phyloP scores from a whole-genome alignment of 768 basidiomycete genomes.

The Boletus vinaceobasis region DNA sequence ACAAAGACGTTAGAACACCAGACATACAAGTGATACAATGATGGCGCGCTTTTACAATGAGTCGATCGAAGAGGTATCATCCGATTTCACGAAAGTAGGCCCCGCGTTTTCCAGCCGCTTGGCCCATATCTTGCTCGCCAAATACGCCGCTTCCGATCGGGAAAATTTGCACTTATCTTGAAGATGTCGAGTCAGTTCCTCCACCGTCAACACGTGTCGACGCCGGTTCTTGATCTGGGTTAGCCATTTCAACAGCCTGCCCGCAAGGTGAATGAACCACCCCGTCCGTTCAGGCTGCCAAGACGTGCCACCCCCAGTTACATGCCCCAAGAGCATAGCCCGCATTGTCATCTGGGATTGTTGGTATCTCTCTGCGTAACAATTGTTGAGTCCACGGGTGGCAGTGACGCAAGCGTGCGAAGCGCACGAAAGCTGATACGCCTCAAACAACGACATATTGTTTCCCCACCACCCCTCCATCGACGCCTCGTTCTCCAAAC shows the following conservation, averaged over 20 bases:
- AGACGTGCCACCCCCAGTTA: conserved; percentile 8
- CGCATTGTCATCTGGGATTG: conserved; percentile 30
- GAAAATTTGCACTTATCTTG: conserved; percentile 24
- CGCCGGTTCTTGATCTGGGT: conserved; percentile 11
- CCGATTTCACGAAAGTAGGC: conserved; percentile 24
- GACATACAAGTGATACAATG: neutral
- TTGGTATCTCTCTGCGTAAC: conserved; percentile 28
- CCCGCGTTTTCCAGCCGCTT: conserved; percentile 17
- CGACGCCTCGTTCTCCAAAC: conserved; percentile 30
- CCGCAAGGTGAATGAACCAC: conserved; percentile 26
- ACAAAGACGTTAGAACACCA: conserved; percentile 8
- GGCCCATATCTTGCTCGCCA: conserved; percentile 25
- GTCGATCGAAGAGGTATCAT: conserved; percentile 11
- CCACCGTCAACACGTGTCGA: conserved; percentile 15
- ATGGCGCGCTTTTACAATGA: conserved; percentile 1
- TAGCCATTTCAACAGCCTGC: conserved; percentile 19
- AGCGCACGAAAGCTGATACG: conserved; percentile 18
- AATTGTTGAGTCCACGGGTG: conserved; percentile 24
- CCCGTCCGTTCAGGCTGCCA: conserved; percentile 22
- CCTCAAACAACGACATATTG: conserved; percentile 32
- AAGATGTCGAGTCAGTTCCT: conserved; percentile 21
- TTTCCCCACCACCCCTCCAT: conserved; percentile 36
- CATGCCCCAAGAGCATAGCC: conserved; percentile 19
- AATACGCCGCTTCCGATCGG: conserved; percentile 16
- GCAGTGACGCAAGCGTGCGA: conserved; percentile 41